Base-by-base conservation (phyloP, 169 alveolate genomes). In the Theileria annulata region DNA sequence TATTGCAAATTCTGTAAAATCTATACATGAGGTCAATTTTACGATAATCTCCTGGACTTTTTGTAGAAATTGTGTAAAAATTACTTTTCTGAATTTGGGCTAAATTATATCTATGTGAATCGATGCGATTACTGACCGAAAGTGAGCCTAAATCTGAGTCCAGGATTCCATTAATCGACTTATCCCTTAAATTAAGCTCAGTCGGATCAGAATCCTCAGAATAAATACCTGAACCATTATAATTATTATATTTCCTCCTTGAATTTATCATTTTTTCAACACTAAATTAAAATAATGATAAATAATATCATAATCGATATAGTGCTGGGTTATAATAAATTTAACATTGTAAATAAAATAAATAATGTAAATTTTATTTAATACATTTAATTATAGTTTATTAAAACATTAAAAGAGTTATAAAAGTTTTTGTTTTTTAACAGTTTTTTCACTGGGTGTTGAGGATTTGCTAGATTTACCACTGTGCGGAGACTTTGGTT, bases 21-120 rank as follows among this genome's bases (percentile, higher is more conserved):
- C 80, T 28, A 6, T 23, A 25, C 85, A 74, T 81, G 0, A 71
- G 58, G 9, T 81, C 80, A n/a, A 64, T 17, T 19, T 71, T 78
- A 30, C 85, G 37, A 54, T 81, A 71, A 17, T 73, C 70, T 42
- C 74, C 49, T 6, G 79, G 13, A 4, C 42, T 35, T 9, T 42
- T 75, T 0, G 78, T 28, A 25, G 73, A 10, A 47, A 60, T 37
- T 27, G 56, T 60, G 64, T 28, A 67, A 51, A 63, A 56, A 9
- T 67, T 67, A 4, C 78, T 72, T 60, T 82, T 35, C 42, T 59
- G 68, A 2, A 59, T 12, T 30, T 30, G 3, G 13, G 68, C 42
- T 8, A 59, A 28, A 8, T 59, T 8, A n/a, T 59, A 59, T 28
- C 42, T n/a, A 28, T 28, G 15, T 3, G 68, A 59, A 59, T 8